Evolutionary conservation across 108 stramenopile species (phyloP), one percentile per base, ranked within the genome.

Genomic region (Cyclostephanos invisitatus): DNA sequence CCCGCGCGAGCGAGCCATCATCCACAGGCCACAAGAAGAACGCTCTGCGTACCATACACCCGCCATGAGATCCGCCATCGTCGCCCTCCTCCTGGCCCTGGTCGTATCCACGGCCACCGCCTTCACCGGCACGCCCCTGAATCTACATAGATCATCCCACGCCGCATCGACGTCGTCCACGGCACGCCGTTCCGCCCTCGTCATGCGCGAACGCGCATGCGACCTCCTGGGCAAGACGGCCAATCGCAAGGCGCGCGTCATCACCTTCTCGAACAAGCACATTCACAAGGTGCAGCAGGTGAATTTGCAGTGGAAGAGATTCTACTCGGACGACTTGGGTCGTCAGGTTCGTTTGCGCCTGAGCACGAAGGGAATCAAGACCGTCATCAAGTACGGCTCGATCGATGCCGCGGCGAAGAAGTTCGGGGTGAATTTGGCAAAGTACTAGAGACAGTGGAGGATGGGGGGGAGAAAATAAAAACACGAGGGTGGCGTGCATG

Each of bases 361-460:
- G 73, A 91, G 87, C 53, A 98, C 96, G 50, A 97, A 96, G 87
- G 97, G 94, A 68, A 91, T 96, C 73, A 96, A 96, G 89, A 98
- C 97, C 28, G 93, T 98, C 37, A 87, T 95, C 70, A 97, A 97
- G 85, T 86, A 95, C 70, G 97, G 97, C 70, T 77, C 87, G 32
- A 88, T 97, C 74, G 89, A 94, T 77, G 92, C 93, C 27, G 94
- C 94, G 20, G 96, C 96, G 44, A 95, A 90, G 84, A 97, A 97
- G 84, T 97, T 95, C 62, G 91, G 90, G 37, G 67, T 96, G 51
- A 85, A 98, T 69, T 83, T 98, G 66, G 66, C 62, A 50, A 91
- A 97, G 78, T 97, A 93, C 87, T 89, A n/a, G n/a, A n/a, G n/a
- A n/a, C n/a, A n/a, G n/a, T n/a, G n/a, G n/a, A n/a, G n/a, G n/a